Evolutionary conservation across 2,329 filamentous ascomycete species (phyloP).

Genomic region (Aspergillus novofumigatus): DNA sequence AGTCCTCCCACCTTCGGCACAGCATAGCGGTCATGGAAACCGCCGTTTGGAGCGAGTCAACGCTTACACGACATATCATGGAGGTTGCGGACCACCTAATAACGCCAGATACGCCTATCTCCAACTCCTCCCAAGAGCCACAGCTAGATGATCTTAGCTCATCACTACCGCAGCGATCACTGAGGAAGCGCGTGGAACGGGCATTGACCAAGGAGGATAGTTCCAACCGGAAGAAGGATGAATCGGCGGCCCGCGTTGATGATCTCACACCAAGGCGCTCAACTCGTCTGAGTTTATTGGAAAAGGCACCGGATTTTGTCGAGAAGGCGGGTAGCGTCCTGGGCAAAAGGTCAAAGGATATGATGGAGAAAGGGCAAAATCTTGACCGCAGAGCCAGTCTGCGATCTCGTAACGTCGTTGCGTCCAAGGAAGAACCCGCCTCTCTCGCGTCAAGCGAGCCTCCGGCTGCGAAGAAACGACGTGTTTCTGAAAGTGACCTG

Average conservation of each 20-base stretch:
- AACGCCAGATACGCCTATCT: conserved; percentile 32
- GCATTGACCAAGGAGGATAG: conserved; percentile 24
- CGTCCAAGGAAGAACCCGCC: conserved; percentile 21
- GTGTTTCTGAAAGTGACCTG: conserved; percentile 37
- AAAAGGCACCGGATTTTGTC: conserved; percentile 44
- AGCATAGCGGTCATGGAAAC: conserved; percentile 41
- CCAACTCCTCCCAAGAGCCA: conserved; percentile 31
- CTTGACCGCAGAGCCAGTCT: conserved; percentile 51
- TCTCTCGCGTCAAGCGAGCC: conserved; percentile 20
- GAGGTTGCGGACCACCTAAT: conserved; percentile 22
- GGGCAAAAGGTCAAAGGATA: conserved; percentile 59
- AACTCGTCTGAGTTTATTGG: conserved; percentile 40
- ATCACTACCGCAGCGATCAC: conserved; percentile 26
- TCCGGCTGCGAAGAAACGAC: conserved; percentile 39
- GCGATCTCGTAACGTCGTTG: conserved; percentile 47
- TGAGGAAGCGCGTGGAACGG: conserved; percentile 30
- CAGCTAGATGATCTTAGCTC: conserved; percentile 19
- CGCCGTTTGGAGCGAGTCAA: conserved; percentile 24
- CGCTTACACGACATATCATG: conserved; percentile 15
- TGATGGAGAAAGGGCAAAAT: conserved; percentile 54
- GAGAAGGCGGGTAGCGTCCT: conserved; percentile 49
- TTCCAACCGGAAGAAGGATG: conserved; percentile 19
- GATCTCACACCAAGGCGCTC: conserved; percentile 38
- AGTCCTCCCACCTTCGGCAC: conserved; percentile 34
- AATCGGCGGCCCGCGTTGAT: conserved; percentile 19